Evolutionary conservation across 176 grass and related monocot species (phyloP), one percentile per base, ranked within the genome.

Genomic region (Oryza longistaminata): DNA sequence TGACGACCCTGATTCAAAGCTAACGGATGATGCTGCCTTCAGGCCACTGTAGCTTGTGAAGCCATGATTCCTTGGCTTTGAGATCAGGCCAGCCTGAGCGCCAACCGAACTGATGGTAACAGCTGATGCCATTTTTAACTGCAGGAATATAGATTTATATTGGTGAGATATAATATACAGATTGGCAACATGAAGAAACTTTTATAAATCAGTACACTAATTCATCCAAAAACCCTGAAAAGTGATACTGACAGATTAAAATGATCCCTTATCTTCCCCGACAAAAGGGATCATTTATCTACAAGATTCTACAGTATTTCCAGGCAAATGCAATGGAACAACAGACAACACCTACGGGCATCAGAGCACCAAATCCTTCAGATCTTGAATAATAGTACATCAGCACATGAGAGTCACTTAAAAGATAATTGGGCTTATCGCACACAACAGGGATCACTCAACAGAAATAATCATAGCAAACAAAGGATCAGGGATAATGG

Each of bases 121-220:
- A 62, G 73, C 13, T 25, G 90, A 66, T 21, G 76, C 81, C 89
- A 90, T 91, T 40, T 44, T 85, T 27, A 5, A 70, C 82, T 87
- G 81, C 25, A 75, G 64, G 3, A 84, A 65, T 39, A 76, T 26
- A 90, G 27, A 75, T 75, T 43, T 52, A 8, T 33, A 81, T 55
- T 13, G 3, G 50, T 16, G 3, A 5, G 21, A 21, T 7, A 68
- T 17, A 39, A 53, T 24, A 80, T 9, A 74, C 5, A 53, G 0
- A 5, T 7, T 0, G 1, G 8, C 7, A 53, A 31, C n/a, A 53
- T 52, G 42, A 44, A 73, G 7, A 66, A 75, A 2, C 4, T 12
- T 33, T 50, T 50, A 44, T 46, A 19, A 39, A 39, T 31, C 5
- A 46, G 15, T 44, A 9, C 6, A n/a, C 37, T 15, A 70, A 25